phyloP scores from a whole-genome alignment of 2,329 filamentous ascomycete species.

The Paramyrothecium sp. region DNA sequence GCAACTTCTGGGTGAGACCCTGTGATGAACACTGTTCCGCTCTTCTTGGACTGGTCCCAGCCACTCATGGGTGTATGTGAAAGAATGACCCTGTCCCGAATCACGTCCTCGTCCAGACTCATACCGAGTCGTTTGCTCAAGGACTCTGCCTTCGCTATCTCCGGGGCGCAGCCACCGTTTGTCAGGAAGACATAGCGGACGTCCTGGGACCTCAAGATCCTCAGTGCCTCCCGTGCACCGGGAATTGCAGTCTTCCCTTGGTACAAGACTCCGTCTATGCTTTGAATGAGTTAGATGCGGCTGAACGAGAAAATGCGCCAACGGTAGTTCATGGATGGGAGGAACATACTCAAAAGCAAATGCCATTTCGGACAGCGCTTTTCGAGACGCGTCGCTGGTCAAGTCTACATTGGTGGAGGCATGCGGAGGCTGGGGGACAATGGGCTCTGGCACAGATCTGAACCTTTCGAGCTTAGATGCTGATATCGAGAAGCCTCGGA shows the following conservation, averaged over 20 bases:
- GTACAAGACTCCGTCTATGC: constrained; percentile 92
- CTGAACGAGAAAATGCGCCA: not conserved
- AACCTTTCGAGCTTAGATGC: not conserved
- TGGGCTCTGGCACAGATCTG: not conserved
- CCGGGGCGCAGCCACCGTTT: constrained; percentile 88
- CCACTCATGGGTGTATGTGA: constrained; percentile 84
- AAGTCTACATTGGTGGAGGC: not conserved
- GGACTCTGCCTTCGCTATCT: constrained; percentile 43
- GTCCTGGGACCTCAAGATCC: constrained; percentile 67
- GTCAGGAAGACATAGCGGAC: constrained; percentile 95
- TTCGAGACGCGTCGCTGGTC: constrained; percentile 14
- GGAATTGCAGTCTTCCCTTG: constrained; percentile 78
- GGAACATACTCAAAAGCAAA: constrained; percentile 35
- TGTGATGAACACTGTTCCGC: constrained; percentile 66
- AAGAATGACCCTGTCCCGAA: constrained; percentile 55
- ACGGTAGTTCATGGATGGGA: too few relatives aligned
- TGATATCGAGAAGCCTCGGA: not conserved
- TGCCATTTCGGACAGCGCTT: constrained; percentile 28
- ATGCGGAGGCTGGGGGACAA: not conserved
- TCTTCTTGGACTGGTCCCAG: constrained; percentile 41
- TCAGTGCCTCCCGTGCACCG: constrained; percentile 71
- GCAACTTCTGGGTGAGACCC: constrained; percentile 68
- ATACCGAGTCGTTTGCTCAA: constrained; percentile 29
- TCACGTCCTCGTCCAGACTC: constrained; percentile 27
- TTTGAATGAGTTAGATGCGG: constrained; percentile 18